Evolutionary conservation across 257 asterid species (phyloP).

Genomic region (Lycium ferocissimum): DNA sequence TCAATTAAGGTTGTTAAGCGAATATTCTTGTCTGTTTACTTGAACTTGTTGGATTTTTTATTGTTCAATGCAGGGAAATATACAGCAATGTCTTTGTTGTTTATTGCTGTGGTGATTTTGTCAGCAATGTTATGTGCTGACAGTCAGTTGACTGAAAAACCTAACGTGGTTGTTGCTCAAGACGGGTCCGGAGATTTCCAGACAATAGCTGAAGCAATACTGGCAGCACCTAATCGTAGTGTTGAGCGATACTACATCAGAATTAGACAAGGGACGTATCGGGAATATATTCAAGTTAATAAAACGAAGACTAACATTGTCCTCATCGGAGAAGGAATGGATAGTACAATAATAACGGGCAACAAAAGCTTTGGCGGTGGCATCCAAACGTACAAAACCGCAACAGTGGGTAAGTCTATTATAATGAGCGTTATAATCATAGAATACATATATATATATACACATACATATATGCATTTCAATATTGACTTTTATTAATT

Average conservation of each 20-base stretch:
- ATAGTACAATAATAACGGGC: neutral
- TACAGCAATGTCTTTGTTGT: neutral
- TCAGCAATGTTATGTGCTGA: too few species aligned
- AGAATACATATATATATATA: too few species aligned
- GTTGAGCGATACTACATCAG: neutral
- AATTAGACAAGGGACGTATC: neutral
- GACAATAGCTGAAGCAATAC: neutral
- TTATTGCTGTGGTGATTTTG: neutral
- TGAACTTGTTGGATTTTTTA: too few species aligned
- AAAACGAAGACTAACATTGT: neutral
- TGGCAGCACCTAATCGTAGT: neutral
- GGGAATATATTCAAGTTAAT: neutral
- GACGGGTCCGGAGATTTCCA: neutral
- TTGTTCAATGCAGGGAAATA: too few species aligned
- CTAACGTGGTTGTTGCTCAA: neutral
- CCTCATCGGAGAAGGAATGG: neutral
- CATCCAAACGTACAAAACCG: neutral
- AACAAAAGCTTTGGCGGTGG: neutral
- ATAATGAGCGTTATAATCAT: too few species aligned
- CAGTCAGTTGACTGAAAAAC: neutral
- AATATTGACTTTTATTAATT: neutral
- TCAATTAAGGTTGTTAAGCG: too few species aligned
- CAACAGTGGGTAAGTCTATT: neutral
- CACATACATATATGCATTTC: neutral
- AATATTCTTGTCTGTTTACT: too few species aligned